Conservation (phyloP, 495 filamentous ascomycete species). For the Penicillium argentinense region DNA sequence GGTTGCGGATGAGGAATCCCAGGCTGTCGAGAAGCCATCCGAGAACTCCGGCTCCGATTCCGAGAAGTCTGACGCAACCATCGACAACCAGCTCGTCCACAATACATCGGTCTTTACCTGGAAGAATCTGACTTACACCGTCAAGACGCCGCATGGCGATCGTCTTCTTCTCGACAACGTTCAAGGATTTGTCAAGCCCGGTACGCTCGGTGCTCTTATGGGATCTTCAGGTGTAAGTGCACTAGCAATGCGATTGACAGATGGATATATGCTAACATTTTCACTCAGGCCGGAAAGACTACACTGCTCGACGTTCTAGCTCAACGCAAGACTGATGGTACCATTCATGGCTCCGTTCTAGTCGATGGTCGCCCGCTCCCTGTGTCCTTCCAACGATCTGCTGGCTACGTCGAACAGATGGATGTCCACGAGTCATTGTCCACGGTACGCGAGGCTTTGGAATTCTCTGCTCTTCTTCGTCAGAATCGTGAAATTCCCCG, state of each 20-base stretch:
- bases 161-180: slow-evolving; percentile 71
- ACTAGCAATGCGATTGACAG: slow-evolving; percentile 3
- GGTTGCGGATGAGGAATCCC: slow-evolving; percentile 24
- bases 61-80: slow-evolving; percentile 6
- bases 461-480: slow-evolving; percentile 60
- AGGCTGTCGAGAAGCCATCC: slow-evolving; percentile 16
- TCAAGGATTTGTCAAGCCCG: slow-evolving; percentile 89
- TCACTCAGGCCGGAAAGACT: slow-evolving; percentile 53
- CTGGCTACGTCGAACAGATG: slow-evolving; percentile 60
- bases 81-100: slow-evolving; percentile 35
- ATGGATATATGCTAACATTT: slow-evolving; percentile 1
- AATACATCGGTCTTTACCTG: slow-evolving; percentile 61
- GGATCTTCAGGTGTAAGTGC: slow-evolving; percentile 50
- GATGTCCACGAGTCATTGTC: slow-evolving; percentile 59
- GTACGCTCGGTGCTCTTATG: slow-evolving; percentile 72
- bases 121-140: slow-evolving; percentile 58
- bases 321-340: slow-evolving; percentile 78
- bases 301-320: slow-evolving; percentile 52
- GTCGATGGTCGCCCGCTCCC: slow-evolving; percentile 81
- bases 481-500: slow-evolving; percentile 50
- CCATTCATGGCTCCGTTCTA: slow-evolving; percentile 80
- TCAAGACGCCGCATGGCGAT: slow-evolving; percentile 42
- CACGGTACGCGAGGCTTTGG: slow-evolving; percentile 62
- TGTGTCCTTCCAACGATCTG: slow-evolving; percentile 72
- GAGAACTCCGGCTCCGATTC: slow-evolving; percentile 16